These are phyloP conservation scores for Triadica sebifera DNA, from an alignment of 345 rosid species.

Conservation along the genomic window DNA sequence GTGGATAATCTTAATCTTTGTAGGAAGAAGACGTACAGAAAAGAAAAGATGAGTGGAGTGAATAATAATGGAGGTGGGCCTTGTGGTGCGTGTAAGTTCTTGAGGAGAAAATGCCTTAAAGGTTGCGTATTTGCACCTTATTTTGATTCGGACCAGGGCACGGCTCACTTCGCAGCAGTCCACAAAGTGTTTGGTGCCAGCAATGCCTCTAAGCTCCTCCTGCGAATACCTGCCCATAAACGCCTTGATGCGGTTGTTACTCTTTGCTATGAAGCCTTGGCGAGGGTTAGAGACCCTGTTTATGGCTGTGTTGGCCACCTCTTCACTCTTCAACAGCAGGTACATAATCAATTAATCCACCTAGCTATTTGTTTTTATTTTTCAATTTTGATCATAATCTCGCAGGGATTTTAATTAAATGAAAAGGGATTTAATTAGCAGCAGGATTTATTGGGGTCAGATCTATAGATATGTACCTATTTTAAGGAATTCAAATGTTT, in stretches of 20 bases:
- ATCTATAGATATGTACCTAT: background rate
- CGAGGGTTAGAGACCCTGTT: constrained; percentile 81
- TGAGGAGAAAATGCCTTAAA: constrained; percentile 68
- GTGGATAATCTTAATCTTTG: background rate
- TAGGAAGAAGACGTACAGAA: background rate
- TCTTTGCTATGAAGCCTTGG: constrained; percentile 78
- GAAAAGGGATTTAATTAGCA: too few relatives aligned
- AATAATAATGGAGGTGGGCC: constrained; percentile 49
- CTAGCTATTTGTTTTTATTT: background rate
- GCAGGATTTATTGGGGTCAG: background rate
- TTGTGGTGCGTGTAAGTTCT: constrained; percentile 90
- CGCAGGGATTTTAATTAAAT: too few relatives aligned
- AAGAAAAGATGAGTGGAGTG: background rate
- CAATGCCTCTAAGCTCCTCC: constrained; percentile 79
- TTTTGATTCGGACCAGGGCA: constrained; percentile 82
- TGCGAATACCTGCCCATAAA: constrained; percentile 52
- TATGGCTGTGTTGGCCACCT: constrained; percentile 78
- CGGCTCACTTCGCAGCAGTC: constrained; percentile 77
- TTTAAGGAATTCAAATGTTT: background rate
- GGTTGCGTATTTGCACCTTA: constrained; percentile 89
- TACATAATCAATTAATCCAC: background rate
- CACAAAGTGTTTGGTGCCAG: constrained; percentile 93
- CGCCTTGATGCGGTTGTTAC: constrained; percentile 77
- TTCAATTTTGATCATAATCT: too few relatives aligned
- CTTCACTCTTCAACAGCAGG: constrained; percentile 82